Evolutionary conservation across 2,329 filamentous ascomycete genomes (phyloP).

Genomic region (Fusarium annulatum): DNA sequence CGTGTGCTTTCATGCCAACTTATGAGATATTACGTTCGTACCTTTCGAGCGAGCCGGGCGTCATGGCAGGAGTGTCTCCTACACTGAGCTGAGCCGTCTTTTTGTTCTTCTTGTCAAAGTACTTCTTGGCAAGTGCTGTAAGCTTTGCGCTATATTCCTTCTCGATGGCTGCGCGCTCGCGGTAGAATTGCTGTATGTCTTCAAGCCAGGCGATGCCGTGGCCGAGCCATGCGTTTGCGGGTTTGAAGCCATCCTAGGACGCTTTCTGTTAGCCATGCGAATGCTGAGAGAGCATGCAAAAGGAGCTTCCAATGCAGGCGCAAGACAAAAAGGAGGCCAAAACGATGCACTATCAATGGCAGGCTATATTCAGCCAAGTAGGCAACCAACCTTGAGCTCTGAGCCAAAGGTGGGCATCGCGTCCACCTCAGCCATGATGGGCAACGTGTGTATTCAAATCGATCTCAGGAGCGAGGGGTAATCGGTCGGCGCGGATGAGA

Average conservation of each 20-base stretch:
- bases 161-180: constrained; percentile 91
- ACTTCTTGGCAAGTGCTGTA: constrained; percentile 89
- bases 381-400: constrained; percentile 82
- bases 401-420: constrained; percentile 88
- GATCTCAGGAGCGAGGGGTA: constrained; percentile 34
- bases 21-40: constrained; percentile 46
- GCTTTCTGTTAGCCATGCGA: constrained; percentile 11
- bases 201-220: constrained; percentile 95
- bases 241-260: constrained; percentile 92
- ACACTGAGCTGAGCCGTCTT: constrained; percentile 90
- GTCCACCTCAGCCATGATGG: constrained; percentile 82
- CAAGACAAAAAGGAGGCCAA: constrained; percentile 5
- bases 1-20: background rate
- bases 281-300: constrained; percentile 5
- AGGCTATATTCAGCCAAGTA: background rate
- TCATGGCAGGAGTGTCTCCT: constrained; percentile 91
- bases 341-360: background rate
- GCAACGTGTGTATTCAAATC: constrained; percentile 32
- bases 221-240: constrained; percentile 90
- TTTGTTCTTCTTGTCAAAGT: constrained; percentile 95
- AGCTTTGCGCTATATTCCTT: constrained; percentile 96
- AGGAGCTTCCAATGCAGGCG: constrained; percentile 11
- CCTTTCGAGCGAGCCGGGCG: constrained; percentile 94
- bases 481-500: constrained; percentile 30
- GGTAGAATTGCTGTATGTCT: constrained; percentile 97